Conservation (phyloP, 306 rosid genomes). For the Castanea crenata region DNA sequence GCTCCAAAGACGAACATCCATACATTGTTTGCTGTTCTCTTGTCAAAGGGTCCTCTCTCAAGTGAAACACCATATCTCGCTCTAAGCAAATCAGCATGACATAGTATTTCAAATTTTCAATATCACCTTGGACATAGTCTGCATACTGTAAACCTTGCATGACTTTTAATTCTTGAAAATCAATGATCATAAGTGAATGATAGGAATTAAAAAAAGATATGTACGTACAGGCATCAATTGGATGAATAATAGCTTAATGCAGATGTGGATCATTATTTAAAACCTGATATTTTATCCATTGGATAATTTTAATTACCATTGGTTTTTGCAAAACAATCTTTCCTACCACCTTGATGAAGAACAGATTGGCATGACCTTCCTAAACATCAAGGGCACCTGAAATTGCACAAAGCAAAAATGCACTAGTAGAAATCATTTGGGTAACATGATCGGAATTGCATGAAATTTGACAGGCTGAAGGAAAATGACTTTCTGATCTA, state of each 20-base stretch:
- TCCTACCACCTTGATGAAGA: not conserved
- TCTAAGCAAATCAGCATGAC: no score
- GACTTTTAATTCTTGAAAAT: not conserved
- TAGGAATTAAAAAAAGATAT: not conserved
- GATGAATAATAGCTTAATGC: not conserved
- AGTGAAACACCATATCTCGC: no score
- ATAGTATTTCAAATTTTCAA: no score
- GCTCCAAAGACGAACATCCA: conserved; percentile 81
- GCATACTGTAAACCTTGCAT: not conserved
- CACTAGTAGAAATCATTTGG: no score
- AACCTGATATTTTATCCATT: not conserved
- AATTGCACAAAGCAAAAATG: no score
- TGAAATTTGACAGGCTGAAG: no score
- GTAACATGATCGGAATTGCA: no score
- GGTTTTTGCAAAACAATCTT: not conserved
- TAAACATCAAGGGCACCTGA: no score
- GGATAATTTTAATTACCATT: no score
- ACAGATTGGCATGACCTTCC: no score
- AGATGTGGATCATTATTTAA: not conserved
- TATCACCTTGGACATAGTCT: not conserved
- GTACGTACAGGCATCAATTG: not conserved
- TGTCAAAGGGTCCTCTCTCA: conserved; percentile 68
- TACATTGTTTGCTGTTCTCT: conserved; percentile 71
- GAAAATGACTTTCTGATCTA: no score
- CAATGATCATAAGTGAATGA: not conserved